A percentile compares a stretch with the other conserved stretches of the same genome.
These are phyloP conservation scores for Plasmodium billcollinsi DNA, from an alignment of 169 alveolate genomes.

Conservation along the genomic window DNA sequence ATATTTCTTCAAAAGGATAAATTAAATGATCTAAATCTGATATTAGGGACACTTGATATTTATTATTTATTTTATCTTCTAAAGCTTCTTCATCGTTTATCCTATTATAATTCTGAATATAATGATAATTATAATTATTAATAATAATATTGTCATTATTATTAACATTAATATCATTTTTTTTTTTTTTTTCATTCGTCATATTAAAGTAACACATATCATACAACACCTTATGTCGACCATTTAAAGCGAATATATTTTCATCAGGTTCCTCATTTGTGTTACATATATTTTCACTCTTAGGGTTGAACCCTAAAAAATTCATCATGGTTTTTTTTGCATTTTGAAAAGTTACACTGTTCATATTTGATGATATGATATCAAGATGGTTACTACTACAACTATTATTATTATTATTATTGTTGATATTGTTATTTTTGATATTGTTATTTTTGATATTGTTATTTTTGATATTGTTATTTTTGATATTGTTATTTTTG, in stretches of 20 bases:
- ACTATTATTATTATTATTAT: background rate
- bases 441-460: too few species aligned
- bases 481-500: too few species aligned
- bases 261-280: conserved; percentile 13
- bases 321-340: conserved; percentile 74
- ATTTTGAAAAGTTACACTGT: background rate
- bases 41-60: too few species aligned
- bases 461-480: too few species aligned
- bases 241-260: conserved; percentile 20
- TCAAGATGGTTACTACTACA: background rate
- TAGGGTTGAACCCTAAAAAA: conserved; percentile 40
- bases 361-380: background rate
- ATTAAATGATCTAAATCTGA: conserved; percentile 9
- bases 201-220: conserved; percentile 20
- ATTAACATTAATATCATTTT: too few species aligned
- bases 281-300: background rate
- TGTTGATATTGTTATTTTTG: too few species aligned
- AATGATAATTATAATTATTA: too few species aligned
- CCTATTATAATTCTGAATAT: too few species aligned
- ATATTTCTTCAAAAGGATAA: conserved; percentile 76
- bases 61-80: too few species aligned
- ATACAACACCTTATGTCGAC: conserved; percentile 21
- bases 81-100: too few species aligned
- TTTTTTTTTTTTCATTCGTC: background rate
- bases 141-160: background rate